phyloP scores from a whole-genome alignment of 1,284 basidiomycete genomes.

The Rhodotorula glutinis region DNA sequence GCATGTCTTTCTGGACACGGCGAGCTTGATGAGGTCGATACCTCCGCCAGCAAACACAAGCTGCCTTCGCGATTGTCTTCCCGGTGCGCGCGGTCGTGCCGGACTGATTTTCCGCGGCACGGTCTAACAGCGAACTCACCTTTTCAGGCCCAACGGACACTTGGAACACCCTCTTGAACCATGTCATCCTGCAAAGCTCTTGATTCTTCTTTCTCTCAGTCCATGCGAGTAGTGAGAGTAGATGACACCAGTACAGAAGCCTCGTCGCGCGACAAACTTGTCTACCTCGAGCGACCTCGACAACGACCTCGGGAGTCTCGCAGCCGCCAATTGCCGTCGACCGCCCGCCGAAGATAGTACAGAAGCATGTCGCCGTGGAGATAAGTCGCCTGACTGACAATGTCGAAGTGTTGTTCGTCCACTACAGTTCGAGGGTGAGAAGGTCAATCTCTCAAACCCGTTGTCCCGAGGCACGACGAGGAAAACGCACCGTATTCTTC shows the following conservation, averaged over 20 bases:
- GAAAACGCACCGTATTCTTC: not conserved
- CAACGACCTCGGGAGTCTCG: too few relatives aligned
- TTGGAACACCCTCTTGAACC: not conserved
- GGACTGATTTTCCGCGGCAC: too few relatives aligned
- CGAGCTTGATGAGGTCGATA: not conserved
- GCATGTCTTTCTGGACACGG: not conserved
- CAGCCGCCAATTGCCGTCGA: not conserved
- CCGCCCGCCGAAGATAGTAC: not conserved
- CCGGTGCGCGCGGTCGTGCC: not conserved
- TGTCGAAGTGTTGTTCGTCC: not conserved
- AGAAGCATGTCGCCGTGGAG: constrained; percentile 3
- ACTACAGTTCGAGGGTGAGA: not conserved
- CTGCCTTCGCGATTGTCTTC: not conserved
- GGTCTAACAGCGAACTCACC: too few relatives aligned
- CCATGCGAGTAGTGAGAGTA: too few relatives aligned
- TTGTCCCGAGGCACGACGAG: too few relatives aligned
- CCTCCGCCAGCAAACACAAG: too few relatives aligned
- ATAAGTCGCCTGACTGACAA: constrained; percentile 2
- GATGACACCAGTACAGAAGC: too few relatives aligned
- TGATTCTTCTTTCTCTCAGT: not conserved
- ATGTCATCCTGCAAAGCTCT: not conserved
- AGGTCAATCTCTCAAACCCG: too few relatives aligned
- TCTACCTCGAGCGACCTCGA: too few relatives aligned
- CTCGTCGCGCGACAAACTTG: too few relatives aligned
- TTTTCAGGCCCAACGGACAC: not conserved